phyloP scores from a whole-genome alignment of 352 stramenopile species.

The Phytopythium delawarense region DNA sequence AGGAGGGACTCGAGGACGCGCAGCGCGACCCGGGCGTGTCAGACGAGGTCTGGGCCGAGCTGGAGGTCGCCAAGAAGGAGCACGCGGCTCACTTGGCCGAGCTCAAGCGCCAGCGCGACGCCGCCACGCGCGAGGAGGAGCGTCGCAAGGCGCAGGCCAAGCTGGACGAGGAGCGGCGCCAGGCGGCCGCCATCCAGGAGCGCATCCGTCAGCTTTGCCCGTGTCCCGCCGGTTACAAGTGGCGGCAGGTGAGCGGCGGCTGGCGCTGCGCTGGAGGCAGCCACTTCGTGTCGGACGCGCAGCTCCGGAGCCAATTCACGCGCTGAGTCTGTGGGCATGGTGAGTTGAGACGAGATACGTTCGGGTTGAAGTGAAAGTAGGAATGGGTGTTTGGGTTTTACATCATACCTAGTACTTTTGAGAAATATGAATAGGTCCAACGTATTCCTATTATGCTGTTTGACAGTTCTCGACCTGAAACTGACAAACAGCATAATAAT shows the following conservation, averaged over 20 bases:
- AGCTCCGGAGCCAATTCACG: conserved; percentile 57
- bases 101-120: conserved; percentile 20
- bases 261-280: conserved; percentile 80
- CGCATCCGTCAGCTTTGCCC: conserved; percentile 56
- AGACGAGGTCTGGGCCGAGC: conserved; percentile 60
- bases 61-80: conserved; percentile 54
- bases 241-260: conserved; percentile 46
- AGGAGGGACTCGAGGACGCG: conserved; percentile 10
- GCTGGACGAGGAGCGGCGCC: conserved; percentile 33
- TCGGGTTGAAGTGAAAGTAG: no score
- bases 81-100: conserved; percentile 33
- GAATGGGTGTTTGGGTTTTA: no score
- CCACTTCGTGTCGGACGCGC: conserved; percentile 68
- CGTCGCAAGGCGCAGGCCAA: conserved; percentile 20
- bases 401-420: no score
- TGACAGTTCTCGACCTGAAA: no score
- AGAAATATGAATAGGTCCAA: no score
- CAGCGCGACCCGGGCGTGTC: conserved; percentile 50
- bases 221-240: conserved; percentile 67
- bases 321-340: conserved; percentile 12
- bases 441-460: no score
- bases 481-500: no score
- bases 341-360: neutral
- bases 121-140: conserved; percentile 13
- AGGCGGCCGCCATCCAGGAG: conserved; percentile 39